Evolutionary conservation across 345 rosid species (phyloP).

Genomic region (Geranium rotundifolium): DNA sequence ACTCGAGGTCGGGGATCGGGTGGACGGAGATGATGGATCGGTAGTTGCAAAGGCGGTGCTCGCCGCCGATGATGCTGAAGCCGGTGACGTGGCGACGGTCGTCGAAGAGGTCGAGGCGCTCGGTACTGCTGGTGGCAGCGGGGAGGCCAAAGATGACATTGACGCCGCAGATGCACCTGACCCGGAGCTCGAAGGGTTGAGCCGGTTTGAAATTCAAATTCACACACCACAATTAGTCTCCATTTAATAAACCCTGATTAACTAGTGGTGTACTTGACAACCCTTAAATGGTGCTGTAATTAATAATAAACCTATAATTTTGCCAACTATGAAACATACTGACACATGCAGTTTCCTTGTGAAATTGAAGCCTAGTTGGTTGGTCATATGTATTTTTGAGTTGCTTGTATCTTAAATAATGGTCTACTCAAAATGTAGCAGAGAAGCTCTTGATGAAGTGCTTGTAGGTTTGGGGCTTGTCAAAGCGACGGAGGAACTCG

Average conservation of each 20-base stretch:
- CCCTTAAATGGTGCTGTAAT: too few relatives aligned
- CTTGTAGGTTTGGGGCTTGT: constrained; percentile 62
- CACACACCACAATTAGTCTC: too few relatives aligned
- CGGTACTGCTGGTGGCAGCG: constrained; percentile 69
- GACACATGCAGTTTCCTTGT: too few relatives aligned
- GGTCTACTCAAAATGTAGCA: too few relatives aligned
- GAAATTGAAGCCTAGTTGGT: too few relatives aligned
- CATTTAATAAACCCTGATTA: too few relatives aligned
- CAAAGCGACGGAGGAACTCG: constrained; percentile 60
- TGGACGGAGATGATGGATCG: constrained; percentile 69
- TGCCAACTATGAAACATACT: too few relatives aligned
- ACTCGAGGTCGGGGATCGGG: constrained; percentile 58
- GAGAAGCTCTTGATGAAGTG: constrained; percentile 73
- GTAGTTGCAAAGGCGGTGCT: constrained; percentile 72
- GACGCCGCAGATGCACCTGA: constrained; percentile 66
- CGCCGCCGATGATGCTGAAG: constrained; percentile 71
- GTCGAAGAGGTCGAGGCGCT: constrained; percentile 67
- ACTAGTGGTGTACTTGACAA: too few relatives aligned
- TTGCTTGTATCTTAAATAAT: too few relatives aligned
- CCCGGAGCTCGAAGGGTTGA: constrained; percentile 38
- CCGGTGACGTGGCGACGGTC: constrained; percentile 50
- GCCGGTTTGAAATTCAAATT: too few relatives aligned
- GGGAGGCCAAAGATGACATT: constrained; percentile 70
- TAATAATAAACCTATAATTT: too few relatives aligned
- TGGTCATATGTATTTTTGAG: too few relatives aligned